Conservation (phyloP, 768 basidiomycete species). For the Suillus bovinus region DNA sequence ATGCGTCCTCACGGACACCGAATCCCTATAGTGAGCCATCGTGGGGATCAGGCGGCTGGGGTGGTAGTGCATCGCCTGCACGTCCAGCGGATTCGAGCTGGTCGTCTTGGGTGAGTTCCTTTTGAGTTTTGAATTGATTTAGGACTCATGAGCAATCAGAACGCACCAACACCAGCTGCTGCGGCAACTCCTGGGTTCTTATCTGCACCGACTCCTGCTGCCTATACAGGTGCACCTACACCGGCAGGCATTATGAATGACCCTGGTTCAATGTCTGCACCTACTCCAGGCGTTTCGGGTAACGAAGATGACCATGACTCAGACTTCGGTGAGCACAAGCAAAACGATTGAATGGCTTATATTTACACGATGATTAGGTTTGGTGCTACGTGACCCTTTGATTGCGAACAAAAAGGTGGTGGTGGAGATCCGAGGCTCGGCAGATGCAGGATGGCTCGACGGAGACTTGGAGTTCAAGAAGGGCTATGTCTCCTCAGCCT, state of each 20-base stretch:
- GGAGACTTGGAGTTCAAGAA: conserved; percentile 30
- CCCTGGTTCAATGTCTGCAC: conserved; percentile 25
- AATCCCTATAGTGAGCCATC: conserved; percentile 46
- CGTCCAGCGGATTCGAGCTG: conserved; percentile 34
- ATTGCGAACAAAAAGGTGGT: conserved; percentile 31
- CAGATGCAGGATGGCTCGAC: conserved; percentile 23
- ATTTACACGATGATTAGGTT: conserved; percentile 31
- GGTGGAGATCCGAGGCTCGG: conserved; percentile 29
- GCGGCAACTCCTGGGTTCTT: conserved; percentile 40
- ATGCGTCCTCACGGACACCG: conserved; percentile 50
- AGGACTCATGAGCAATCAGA: conserved; percentile 34
- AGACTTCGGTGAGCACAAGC: conserved; percentile 1
- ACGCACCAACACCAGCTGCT: conserved; percentile 40
- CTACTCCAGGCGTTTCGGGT: conserved; percentile 30
- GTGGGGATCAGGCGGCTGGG: conserved; percentile 35
- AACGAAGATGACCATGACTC: conserved; percentile 29
- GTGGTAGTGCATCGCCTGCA: conserved; percentile 30
- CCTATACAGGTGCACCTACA: conserved; percentile 34
- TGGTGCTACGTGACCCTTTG: conserved; percentile 28
- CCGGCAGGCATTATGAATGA: conserved; percentile 20
- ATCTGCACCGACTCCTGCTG: conserved; percentile 31
- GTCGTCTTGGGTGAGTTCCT: conserved; percentile 33
- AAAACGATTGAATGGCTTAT: not conserved
- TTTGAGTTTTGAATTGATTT: conserved; percentile 27
- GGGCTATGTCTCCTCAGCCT: conserved; percentile 30